Percentiles rank a stretch among this genome's conserved stretches.
These are phyloP conservation scores for Beauveria varroae DNA, from an alignment of 2,329 filamentous ascomycete species.

Conservation along the genomic window DNA sequence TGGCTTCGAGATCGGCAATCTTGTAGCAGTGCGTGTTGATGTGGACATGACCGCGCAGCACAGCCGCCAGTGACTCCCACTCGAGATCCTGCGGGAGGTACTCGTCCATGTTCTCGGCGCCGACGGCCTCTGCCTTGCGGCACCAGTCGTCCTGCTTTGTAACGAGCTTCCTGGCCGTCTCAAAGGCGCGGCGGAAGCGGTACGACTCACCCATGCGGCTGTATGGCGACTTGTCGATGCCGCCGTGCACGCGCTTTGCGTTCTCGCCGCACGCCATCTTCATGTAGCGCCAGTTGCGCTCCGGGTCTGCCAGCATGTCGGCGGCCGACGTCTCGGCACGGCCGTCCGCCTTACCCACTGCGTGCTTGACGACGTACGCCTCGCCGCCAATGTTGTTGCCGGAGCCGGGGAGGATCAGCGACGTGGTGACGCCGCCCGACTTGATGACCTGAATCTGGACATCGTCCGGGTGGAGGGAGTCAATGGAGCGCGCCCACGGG, in stretches of 20 bases:
- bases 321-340: conserved; percentile 54
- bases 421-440: conserved; percentile 64
- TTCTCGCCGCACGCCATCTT: conserved; percentile 74
- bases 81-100: conserved; percentile 56
- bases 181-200: conserved; percentile 60
- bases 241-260: conserved; percentile 54
- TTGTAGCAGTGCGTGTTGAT: conserved; percentile 69
- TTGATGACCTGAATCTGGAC: conserved; percentile 62
- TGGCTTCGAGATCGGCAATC: conserved; percentile 59
- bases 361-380: conserved; percentile 61
- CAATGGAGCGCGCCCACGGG: conserved; percentile 60
- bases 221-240: conserved; percentile 43
- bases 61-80: conserved; percentile 57
- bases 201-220: conserved; percentile 63
- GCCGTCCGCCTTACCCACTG: conserved; percentile 52
- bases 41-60: conserved; percentile 58
- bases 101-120: conserved; percentile 41
- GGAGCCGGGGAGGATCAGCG: conserved; percentile 58
- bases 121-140: conserved; percentile 41
- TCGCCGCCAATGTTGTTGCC: conserved; percentile 70
- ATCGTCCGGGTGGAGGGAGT: conserved; percentile 56
- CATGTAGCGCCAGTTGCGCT: conserved; percentile 60
- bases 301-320: conserved; percentile 59
- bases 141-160: conserved; percentile 64
- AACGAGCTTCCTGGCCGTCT: conserved; percentile 50